Conservation (phyloP, 495 filamentous ascomycete species). For the Tuber melanosporum region DNA sequence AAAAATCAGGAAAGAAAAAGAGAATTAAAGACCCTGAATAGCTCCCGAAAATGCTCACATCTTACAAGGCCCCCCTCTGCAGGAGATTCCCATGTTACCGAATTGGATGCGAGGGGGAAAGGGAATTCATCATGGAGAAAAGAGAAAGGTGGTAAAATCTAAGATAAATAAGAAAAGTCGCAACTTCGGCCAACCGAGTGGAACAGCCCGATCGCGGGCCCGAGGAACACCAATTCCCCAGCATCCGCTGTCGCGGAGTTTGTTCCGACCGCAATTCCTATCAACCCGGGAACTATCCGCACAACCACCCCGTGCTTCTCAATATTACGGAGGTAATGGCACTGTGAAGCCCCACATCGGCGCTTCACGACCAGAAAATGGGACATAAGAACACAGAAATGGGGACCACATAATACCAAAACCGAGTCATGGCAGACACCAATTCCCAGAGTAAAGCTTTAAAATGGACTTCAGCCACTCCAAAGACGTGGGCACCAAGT, state of each 20-base stretch:
- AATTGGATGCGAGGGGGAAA: background rate
- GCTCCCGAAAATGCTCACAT: background rate
- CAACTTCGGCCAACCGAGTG: background rate
- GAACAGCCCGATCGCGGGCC: background rate
- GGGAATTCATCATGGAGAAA: background rate
- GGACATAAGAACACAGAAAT: conserved; percentile 19
- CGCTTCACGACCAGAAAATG: conserved; percentile 5
- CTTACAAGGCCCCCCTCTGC: background rate
- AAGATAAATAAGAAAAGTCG: background rate
- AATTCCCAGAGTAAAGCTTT: conserved; percentile 17
- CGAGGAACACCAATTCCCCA: background rate
- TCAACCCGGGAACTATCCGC: background rate
- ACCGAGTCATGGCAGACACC: conserved; percentile 29
- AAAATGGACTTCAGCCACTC: background rate
- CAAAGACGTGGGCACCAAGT: background rate
- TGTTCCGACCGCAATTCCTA: background rate
- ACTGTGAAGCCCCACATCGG: conserved; percentile 16
- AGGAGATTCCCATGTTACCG: background rate
- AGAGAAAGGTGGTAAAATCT: background rate
- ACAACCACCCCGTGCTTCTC: conserved; percentile 18
- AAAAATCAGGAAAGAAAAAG: conserved; percentile 19
- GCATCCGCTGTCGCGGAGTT: background rate
- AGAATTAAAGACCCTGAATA: background rate
- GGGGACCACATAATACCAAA: conserved; percentile 29
- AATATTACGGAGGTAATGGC: conserved; percentile 35